Evolutionary conservation across 441 rosid genomes (phyloP), one percentile per base, ranked within the genome.

Genomic region (Jatropha podagrica): DNA sequence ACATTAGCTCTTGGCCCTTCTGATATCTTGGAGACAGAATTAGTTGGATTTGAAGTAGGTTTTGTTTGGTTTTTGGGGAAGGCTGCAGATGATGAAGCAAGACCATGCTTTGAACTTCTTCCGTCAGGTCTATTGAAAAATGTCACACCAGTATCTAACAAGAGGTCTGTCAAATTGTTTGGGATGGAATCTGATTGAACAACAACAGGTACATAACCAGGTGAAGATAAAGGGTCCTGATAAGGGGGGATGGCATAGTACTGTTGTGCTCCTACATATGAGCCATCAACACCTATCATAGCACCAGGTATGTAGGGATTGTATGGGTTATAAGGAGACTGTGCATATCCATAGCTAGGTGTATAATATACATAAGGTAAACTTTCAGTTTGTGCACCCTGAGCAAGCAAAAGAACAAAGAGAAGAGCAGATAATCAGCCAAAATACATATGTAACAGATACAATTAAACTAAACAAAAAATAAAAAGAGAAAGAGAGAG

Each of bases 261-360:
- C 44, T 90, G 97, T 80, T 89, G 98, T 10, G 87, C 80, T 78
- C 88, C 92, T 61, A 82, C 77, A 74, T 85, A 85, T 64, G 91
- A 40, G 84, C 85, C 81, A 74, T 95, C 96, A 79, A 83, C 85
- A 65, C 92, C 92, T 67, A 90, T 76, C 77, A 86, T 41, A 60
- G 97, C 96, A 69, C 96, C 97, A 55, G 99, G 96, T 74, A 93
- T 89, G 83, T 91, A 91, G 74, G 98, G 96, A 82, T 95, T 92
- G 83, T 86, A 93, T 65, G 96, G 97, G 86, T 95, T 89, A 83
- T 91, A 93, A 78, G 94, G 88, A 82, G 96, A 86, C 84, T 95
- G 92, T 80, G 92, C 91, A 84, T 88, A 91, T 79, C 90, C 99
- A 83, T 88, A 90, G 78, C 84, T 81, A 74, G 99, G 95, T 44